Conservation (phyloP, 2,329 filamentous ascomycete species). For the Apiospora marii region DNA sequence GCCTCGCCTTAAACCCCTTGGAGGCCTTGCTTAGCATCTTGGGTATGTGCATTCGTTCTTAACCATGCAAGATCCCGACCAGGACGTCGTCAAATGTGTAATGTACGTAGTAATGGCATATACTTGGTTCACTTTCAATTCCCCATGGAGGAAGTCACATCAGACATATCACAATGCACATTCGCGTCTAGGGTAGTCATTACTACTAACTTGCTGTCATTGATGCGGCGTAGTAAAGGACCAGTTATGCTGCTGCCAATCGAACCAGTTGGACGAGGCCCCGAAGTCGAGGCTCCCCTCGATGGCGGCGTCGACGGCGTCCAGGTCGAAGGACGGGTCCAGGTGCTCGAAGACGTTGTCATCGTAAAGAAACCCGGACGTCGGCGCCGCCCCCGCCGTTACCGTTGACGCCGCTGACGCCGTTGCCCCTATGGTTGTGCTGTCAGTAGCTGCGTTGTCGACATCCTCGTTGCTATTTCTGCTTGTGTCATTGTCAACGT, state of each 20-base stretch:
- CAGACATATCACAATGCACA: not conserved
- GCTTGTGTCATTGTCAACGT: not conserved
- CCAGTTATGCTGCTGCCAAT: constrained; percentile 39
- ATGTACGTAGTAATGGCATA: too few relatives aligned
- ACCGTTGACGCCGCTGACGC: not conserved
- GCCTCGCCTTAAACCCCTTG: too few relatives aligned
- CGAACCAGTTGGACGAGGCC: constrained; percentile 59
- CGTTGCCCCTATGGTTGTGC: constrained; percentile 38
- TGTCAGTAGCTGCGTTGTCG: not conserved
- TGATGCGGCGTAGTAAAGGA: constrained; percentile 11
- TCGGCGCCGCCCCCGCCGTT: constrained; percentile 32
- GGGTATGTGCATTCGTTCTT: too few relatives aligned
- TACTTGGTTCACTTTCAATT: not conserved
- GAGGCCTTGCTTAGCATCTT: too few relatives aligned
- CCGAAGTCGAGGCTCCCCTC: constrained; percentile 64
- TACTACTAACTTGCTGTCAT: not conserved
- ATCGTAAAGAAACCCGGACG: not conserved
- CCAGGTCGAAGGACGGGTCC: constrained; percentile 61
- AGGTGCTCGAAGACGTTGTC: constrained; percentile 61
- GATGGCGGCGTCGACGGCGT: constrained; percentile 61
- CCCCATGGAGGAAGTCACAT: not conserved
- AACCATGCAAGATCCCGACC: too few relatives aligned
- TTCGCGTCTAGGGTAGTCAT: not conserved
- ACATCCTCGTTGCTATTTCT: not conserved
- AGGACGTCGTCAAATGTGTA: too few relatives aligned